phyloP scores from a whole-genome alignment of 2,329 filamentous ascomycete species.

The Xylaria sp. region DNA sequence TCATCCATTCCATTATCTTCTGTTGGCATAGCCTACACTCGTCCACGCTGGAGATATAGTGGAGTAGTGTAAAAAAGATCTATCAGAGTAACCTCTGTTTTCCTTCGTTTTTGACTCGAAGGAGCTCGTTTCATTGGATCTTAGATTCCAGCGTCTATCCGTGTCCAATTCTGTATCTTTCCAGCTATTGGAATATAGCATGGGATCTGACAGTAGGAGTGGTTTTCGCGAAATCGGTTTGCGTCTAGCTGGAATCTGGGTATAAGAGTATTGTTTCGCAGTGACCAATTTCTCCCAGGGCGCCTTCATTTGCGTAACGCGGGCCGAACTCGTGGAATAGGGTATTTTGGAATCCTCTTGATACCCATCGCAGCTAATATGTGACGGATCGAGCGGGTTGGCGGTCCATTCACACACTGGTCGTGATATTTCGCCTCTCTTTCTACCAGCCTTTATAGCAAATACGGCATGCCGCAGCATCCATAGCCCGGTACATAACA shows the following conservation, averaged over 20 bases:
- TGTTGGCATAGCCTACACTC: conserved; percentile 36
- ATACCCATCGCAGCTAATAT: background rate
- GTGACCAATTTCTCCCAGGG: background rate
- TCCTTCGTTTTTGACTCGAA: conserved; percentile 3
- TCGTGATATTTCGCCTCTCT: background rate
- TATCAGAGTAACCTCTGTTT: conserved; percentile 10
- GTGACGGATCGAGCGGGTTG: background rate
- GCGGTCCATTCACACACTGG: background rate
- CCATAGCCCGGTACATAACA: conserved; percentile 21
- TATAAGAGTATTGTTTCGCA: conserved; percentile 21
- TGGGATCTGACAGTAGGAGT: background rate
- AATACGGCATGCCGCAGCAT: background rate
- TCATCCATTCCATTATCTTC: conserved; percentile 27
- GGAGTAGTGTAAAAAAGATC: conserved; percentile 45
- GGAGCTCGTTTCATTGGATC: background rate
- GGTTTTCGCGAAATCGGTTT: conserved; percentile 24
- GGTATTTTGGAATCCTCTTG: background rate
- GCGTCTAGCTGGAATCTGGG: conserved; percentile 16
- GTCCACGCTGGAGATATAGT: conserved; percentile 25
- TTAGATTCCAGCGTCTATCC: conserved; percentile 23
- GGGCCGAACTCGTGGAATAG: background rate
- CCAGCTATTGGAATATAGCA: conserved; percentile 3
- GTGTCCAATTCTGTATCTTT: conserved; percentile 24
- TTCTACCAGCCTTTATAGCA: background rate
- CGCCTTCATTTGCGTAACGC: conserved; percentile 10